Evolutionary conservation across 805 yeast species (phyloP), one percentile per base, ranked within the genome.

Genomic region (Ogataea polymorpha): DNA sequence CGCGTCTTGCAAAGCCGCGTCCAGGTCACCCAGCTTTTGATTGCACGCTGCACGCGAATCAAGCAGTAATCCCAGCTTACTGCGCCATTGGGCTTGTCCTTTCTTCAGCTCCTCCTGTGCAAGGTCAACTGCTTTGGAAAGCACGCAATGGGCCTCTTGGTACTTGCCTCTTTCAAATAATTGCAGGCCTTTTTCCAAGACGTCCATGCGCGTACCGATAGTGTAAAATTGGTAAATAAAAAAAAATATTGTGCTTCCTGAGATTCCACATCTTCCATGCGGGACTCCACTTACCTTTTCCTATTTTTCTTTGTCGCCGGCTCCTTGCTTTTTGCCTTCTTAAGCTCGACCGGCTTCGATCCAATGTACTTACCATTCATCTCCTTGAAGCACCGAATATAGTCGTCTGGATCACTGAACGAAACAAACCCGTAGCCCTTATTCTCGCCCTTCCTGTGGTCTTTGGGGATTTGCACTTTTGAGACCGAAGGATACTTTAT

Each of bases 281-380:
- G 20, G 5, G 7, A 18, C 20, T 5, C 5, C 7, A 10, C 21
- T 20, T 10, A 20, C 7, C 21, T 20, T 20, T 20, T 20, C n/a
- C 21, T 15, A 14, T 34, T 65, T 15, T 23, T 55, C 5, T 35
- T 64, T 3, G 63, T 59, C 2, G 53, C 66, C 1, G 29, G 62
- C 4, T 39, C 12, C 45, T 54, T 65, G 6, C 74, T 60, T 45
- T 70, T 78, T 0, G 91, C 90, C 44, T 80, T 67, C 57, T 81
- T 80, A 57, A 85, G 62, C 42, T 74, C 80, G 20, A 85, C 78
- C 0, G 93, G 93, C 52, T 81, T 81, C 51, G 71, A 75, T 1
- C 93, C 95, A 35, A 86, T 72, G 50, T 81, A 83, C 54, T 82
- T 82, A 18, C 87, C 86, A 55, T 85, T 81, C 80, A 83, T 74